Base-by-base conservation (phyloP, 257 asterid genomes). In the Nyctanthes arbortristis region DNA sequence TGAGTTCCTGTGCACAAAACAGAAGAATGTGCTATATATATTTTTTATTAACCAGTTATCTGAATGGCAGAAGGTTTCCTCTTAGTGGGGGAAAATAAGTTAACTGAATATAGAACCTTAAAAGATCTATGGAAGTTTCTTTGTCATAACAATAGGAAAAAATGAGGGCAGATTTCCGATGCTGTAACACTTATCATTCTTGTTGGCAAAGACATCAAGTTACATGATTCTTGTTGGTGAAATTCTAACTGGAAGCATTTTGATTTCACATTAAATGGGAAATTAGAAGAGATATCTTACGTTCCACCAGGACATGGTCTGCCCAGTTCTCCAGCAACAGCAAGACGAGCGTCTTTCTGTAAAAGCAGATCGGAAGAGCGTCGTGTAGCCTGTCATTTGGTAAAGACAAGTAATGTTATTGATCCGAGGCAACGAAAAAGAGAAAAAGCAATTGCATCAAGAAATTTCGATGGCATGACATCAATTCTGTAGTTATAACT, bases 311-410 rank as follows among this genome's bases (percentile, higher is more conserved):
- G 94, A 66, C 94, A 88, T 54, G 94, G 81, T 84, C 79, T 86
- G 68, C 94, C 90, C 29, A 84, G 87, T 73, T 89, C 96, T 58
- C 96, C 96, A 52, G 84, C 83, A 62, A 89, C 90, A 66, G 93
- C 81, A 66, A 91, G 89, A 57, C 86, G 96, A 33, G 98, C 98
- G 75, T 93, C 96, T 83, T 88, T 93, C 82, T 91, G 98, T 74
- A 93, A 61, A 72, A 93, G 97, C 93, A 97, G 70, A 93, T 96
- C 0, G 98, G 96, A 64, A 93, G 97, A 66, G 91, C 98, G 83
- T 93, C 98, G 74, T 97, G n/a, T 93, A 75, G 97, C 98, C 98
- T 93, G 89, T 74, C 84, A 70, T 69, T 73, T 66, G 59, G 68
- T 30, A 34, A 20, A 30, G 57, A 60, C 28, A 80, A 72, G 72